A percentile compares a stretch with the other conserved stretches of the same genome.
Evolutionary conservation across 2,329 filamentous ascomycete species (phyloP).

Genomic region (Cytospora mali): DNA sequence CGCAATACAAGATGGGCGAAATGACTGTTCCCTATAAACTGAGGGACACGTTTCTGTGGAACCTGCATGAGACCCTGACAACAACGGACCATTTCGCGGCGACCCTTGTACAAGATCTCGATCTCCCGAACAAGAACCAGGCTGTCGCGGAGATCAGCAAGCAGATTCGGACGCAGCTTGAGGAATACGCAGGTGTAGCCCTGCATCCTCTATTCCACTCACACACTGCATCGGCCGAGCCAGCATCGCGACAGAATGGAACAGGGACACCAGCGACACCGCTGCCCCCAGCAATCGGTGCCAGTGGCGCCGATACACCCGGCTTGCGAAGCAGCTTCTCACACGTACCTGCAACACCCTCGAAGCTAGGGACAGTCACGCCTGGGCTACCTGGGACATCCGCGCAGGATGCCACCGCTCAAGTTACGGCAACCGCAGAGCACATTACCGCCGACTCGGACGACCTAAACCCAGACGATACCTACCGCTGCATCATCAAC

Average conservation of each 20-base stretch:
- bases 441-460: conserved; percentile 67
- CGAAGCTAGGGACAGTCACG: conserved; percentile 27
- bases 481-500: conserved; percentile 89
- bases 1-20: conserved; percentile 80
- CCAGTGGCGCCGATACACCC: conserved; percentile 60
- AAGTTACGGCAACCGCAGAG: conserved; percentile 71
- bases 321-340: conserved; percentile 50
- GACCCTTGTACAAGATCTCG: conserved; percentile 86
- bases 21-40: conserved; percentile 81
- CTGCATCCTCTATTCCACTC: conserved; percentile 89
- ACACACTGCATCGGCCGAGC: conserved; percentile 34
- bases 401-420: conserved; percentile 30
- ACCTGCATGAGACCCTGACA: conserved; percentile 89
- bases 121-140: conserved; percentile 74
- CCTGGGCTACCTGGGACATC: conserved; percentile 16
- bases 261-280: conserved; percentile 33
- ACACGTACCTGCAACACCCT: conserved; percentile 51
- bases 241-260: conserved; percentile 15
- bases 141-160: conserved; percentile 83
- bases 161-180: conserved; percentile 91
- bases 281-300: conserved; percentile 28
- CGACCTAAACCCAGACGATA: conserved; percentile 86
- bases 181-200: conserved; percentile 94
- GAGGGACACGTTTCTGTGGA: conserved; percentile 97
- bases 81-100: conserved; percentile 97